Conservation (phyloP, 2,329 filamentous ascomycete species). For the Aspergillus japonicus region DNA sequence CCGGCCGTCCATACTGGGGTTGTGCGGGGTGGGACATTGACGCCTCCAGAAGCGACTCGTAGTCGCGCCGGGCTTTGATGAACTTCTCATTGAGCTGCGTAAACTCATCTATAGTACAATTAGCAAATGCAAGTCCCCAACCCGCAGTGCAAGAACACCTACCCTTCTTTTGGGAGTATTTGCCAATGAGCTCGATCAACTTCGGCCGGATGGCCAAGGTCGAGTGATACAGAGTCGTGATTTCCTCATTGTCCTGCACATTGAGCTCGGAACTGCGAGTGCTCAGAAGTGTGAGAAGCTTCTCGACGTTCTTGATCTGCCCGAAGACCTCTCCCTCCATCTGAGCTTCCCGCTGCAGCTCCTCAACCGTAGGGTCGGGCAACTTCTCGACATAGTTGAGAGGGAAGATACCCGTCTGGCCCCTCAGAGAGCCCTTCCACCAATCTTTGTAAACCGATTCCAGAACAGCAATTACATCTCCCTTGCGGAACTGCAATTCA, state of each 20-base stretch:
- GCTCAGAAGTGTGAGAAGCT: constrained; percentile 83
- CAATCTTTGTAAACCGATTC: constrained; percentile 99
- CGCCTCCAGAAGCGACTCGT: constrained; percentile 90
- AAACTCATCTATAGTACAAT: constrained; percentile 72
- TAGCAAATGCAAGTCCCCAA: constrained; percentile 9
- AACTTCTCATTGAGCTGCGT: constrained; percentile 99
- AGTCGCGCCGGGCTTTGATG: constrained; percentile 95
- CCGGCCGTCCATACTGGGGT: constrained; percentile 67
- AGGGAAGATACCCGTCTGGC: constrained; percentile 95
- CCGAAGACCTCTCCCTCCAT: constrained; percentile 84
- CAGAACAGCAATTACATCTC: constrained; percentile 93
- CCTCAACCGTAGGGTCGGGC: constrained; percentile 88
- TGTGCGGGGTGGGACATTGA: constrained; percentile 95
- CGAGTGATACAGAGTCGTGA: constrained; percentile 85
- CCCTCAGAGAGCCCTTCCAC: constrained; percentile 95
- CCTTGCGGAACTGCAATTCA: constrained; percentile 93
- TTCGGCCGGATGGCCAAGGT: constrained; percentile 93
- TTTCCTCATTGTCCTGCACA: constrained; percentile 94
- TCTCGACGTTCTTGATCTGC: constrained; percentile 75
- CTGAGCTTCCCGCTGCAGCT: constrained; percentile 90
- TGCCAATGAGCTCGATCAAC: constrained; percentile 95
- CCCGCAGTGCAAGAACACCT: constrained; percentile 21
- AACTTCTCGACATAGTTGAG: constrained; percentile 99
- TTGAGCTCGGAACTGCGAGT: constrained; percentile 76
- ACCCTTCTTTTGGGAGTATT: constrained; percentile 99